phyloP scores from a whole-genome alignment of 768 basidiomycete species.

The Cyclocybe cylindracea region DNA sequence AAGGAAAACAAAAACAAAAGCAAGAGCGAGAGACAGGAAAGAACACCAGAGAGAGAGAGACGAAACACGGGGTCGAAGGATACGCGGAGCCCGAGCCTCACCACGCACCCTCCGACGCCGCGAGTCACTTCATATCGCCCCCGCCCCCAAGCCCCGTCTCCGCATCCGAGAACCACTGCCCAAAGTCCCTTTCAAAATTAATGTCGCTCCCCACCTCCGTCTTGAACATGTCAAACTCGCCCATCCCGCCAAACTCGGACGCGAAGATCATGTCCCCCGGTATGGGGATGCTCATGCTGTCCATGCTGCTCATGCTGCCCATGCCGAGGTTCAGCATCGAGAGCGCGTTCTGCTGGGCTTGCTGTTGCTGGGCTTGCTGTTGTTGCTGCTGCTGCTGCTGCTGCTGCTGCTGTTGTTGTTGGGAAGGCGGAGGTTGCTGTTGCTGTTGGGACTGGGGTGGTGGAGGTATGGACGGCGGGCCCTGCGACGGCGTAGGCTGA shows the following conservation, averaged over 20 bases:
- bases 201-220: constrained; percentile 41
- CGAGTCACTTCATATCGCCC: constrained; percentile 34
- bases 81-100: not conserved
- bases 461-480: constrained; percentile 5
- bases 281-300: not conserved
- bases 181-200: constrained; percentile 75
- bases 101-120: constrained; percentile 3
- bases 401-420: constrained; percentile 1
- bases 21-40: not conserved
- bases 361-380: constrained; percentile 5
- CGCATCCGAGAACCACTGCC: constrained; percentile 78
- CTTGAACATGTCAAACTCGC: constrained; percentile 46
- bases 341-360: constrained; percentile 13
- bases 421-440: constrained; percentile 6
- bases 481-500: constrained; percentile 20
- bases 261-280: constrained; percentile 10
- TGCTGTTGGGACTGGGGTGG: constrained; percentile 7
- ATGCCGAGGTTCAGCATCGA: constrained; percentile 5
- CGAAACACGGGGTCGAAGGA: not conserved
- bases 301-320: constrained; percentile 6
- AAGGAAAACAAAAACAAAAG: too few species aligned
- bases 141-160: constrained; percentile 28
- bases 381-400: constrained; percentile 2
- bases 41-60: not conserved
- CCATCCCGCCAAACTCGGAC: constrained; percentile 12